phyloP scores from a whole-genome alignment of 345 rosid species.

The Noccaea caerulescens region DNA sequence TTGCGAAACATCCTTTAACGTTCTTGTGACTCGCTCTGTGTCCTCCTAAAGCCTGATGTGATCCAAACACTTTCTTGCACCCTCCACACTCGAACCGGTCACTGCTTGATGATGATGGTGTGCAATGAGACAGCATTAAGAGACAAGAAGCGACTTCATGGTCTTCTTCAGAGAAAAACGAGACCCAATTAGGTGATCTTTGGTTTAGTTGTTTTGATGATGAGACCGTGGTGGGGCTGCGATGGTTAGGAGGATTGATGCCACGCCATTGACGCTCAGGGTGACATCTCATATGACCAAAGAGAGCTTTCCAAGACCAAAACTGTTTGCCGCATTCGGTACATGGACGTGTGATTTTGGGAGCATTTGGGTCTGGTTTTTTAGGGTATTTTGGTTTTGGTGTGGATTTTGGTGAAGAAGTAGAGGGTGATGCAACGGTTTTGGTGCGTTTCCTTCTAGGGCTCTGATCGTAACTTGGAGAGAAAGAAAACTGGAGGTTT shows the following conservation, averaged over 20 bases:
- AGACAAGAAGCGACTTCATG: slow-evolving; percentile 75
- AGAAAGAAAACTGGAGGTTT: slow-evolving; percentile 41
- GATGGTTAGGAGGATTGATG: slow-evolving; percentile 59
- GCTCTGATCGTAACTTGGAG: slow-evolving; percentile 41
- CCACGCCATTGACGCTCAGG: slow-evolving; percentile 90
- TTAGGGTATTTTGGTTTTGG: slow-evolving; percentile 52
- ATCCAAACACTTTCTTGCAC: slow-evolving; percentile 83
- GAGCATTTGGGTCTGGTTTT: slow-evolving; percentile 74
- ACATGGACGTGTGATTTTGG: slow-evolving; percentile 81
- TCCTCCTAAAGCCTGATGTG: slow-evolving; percentile 91
- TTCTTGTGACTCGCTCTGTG: slow-evolving; percentile 89
- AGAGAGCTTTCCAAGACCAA: slow-evolving; percentile 91
- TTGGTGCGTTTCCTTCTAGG: slow-evolving; percentile 60
- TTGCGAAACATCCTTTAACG: slow-evolving; percentile 79
- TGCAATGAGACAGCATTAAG: slow-evolving; percentile 53
- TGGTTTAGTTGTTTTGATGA: slow-evolving; percentile 28
- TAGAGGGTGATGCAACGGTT: slow-evolving; percentile 29
- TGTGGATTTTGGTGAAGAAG: slow-evolving; percentile 20
- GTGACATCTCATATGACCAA: slow-evolving; percentile 97
- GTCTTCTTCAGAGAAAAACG: slow-evolving; percentile 57
- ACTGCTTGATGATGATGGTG: slow-evolving; percentile 4
- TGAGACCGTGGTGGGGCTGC: slow-evolving; percentile 37
- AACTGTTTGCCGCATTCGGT: slow-evolving; percentile 91
- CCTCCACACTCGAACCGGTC: slow-evolving; percentile 70
- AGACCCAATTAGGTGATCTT: slow-evolving; percentile 15